Evolutionary conservation across 495 filamentous ascomycete genomes (phyloP).

Genomic region (Penicillium arizonense): DNA sequence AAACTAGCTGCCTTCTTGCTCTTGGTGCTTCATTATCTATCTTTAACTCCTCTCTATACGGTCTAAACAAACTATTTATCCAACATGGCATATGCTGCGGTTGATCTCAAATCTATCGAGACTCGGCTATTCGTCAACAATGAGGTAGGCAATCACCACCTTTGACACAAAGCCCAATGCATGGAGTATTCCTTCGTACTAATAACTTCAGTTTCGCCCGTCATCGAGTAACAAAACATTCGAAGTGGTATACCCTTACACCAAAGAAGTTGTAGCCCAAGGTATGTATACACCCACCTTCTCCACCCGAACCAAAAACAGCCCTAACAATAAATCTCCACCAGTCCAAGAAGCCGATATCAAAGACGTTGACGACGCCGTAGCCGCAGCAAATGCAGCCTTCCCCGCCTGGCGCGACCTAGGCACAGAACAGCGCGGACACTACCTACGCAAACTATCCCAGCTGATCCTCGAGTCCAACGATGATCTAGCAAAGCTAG

Average conservation of each 20-base stretch:
- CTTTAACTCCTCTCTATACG: background rate
- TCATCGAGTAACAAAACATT: conserved; percentile 46
- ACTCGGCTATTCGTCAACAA: conserved; percentile 50
- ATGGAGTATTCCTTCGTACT: background rate
- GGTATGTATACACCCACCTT: conserved; percentile 16
- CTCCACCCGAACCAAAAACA: background rate
- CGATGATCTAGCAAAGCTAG: conserved; percentile 51
- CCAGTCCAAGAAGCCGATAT: conserved; percentile 44
- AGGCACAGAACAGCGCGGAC: conserved; percentile 39
- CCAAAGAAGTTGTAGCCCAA: conserved; percentile 40
- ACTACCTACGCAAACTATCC: conserved; percentile 52
- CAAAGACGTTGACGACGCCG: conserved; percentile 57
- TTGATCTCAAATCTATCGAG: conserved; percentile 20
- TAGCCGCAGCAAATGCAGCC: conserved; percentile 57
- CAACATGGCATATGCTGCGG: conserved; percentile 12
- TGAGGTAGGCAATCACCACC: conserved; percentile 27
- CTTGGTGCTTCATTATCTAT: background rate
- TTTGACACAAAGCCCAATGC: background rate
- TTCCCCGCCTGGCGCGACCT: conserved; percentile 59
- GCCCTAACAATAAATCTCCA: conserved; percentile 1
- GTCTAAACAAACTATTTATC: background rate
- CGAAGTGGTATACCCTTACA: conserved; percentile 42
- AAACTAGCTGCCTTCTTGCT: background rate
- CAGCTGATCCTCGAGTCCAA: conserved; percentile 47
- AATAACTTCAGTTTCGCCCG: conserved; percentile 35